Base-by-base conservation (phyloP, 371 early-diverging fungal species). In the Syncephalastrum racemosum region DNA sequence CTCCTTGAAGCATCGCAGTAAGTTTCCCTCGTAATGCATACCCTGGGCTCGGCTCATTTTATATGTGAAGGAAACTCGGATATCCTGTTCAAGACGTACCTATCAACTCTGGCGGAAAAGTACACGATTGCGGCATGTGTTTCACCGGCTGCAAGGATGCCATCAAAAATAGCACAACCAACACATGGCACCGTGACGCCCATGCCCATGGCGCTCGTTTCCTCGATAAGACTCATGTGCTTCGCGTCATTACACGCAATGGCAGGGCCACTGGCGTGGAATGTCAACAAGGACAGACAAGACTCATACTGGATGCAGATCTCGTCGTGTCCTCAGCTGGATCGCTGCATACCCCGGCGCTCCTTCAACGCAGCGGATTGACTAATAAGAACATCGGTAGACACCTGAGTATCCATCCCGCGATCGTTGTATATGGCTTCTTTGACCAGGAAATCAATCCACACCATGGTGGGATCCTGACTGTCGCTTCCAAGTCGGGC, bases 111-210 rank as follows among this genome's bases (percentile, higher is more conserved):
- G 75, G 65, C 4, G 59, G 71, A 4, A 61, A 75, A 5, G 41
- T 64, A 14, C 89, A 90, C 59, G 58, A 64, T 16, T 90, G 89
- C 57, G 86, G 82, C 8, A 80, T 62, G 54, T 91, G 90, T 49
- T 71, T 70, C 24, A 72, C 80, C 27, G 92, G 90, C 4, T 91
- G 90, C 59, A 75, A 77, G 44, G 79, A 74, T 49, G 88, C 83
- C 3, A 81, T 84, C 56, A 91, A 91, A 62, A 85, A 87, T 62
- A 73, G 86, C 5, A 77, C 85, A 1, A 68, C 77, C 52, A 72
- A 78, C 60, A 87, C 88, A 4, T 90, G 78, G 75, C 79, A 90
- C 43, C 56, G 67, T n/a, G 89, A 89, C 53, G 90, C 90, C 41
- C 66, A 77, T 40, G 61, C 76, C 6, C 50, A 76, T 51, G 87